Evolutionary conservation across 768 basidiomycete species (phyloP), one percentile per base, ranked within the genome.

Genomic region (Hygrocybe coccinea): DNA sequence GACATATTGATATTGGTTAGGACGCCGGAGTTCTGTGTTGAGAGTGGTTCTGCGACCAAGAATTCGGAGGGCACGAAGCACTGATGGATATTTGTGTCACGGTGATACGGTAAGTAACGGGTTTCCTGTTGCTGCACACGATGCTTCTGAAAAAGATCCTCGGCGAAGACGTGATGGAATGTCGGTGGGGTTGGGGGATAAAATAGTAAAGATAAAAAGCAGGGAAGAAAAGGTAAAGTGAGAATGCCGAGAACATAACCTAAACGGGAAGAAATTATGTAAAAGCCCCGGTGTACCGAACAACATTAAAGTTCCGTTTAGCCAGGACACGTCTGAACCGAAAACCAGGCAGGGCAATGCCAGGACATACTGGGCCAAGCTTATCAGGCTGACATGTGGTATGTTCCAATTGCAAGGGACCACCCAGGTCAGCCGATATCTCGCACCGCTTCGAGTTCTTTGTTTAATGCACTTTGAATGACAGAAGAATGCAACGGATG

Each of bases 81-180:
- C 3, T 19, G 38, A 39, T 39, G 12, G 12, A n/a, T n/a, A n/a
- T n/a, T n/a, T n/a, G n/a, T n/a, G n/a, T n/a, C n/a, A n/a, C n/a
- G n/a, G 15, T 19, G 15, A 21, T 3, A 29, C 21, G n/a, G 5
- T 14, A 3, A 14, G 22, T 5, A 17, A 47, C 22, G 25, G 12
- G 25, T 50, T 33, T n/a, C 33, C 11, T 25, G 9, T 11, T 24
- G 36, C 10, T 52, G 50, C 17, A 36, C n/a, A n/a, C n/a, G n/a
- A 8, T 12, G 21, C 35, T 52, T 52, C 50, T 39, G 38, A 37
- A 52, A 52, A 5, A 52, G 50, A 52, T 52, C 50, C 50, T 52
- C 50, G 50, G 50, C 9, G 36, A 14, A 21, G 33, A 15, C n/a
- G 8, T 6, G 25, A 34, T 6, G 12, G 10, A 9, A 25, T 24